Evolutionary conservation across 768 basidiomycete genomes (phyloP).

Genomic region (Chlorophyllum brunneum): DNA sequence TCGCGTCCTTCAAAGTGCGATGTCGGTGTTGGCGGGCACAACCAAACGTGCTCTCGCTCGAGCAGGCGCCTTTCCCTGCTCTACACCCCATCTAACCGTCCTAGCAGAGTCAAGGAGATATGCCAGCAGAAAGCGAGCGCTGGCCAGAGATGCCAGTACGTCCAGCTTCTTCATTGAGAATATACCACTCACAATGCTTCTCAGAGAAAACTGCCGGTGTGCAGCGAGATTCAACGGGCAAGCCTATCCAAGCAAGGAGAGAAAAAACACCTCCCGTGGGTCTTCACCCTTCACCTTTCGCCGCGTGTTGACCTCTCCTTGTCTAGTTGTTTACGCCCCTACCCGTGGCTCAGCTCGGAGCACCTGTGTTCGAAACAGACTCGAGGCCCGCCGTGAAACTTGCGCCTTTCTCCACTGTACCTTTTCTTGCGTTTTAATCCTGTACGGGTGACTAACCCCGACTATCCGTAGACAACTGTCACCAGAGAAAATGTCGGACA

Average conservation of each 20-base stretch:
- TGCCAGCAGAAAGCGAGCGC: constrained; percentile 1
- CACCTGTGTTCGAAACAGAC: neutral
- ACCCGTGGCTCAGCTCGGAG: constrained; percentile 6
- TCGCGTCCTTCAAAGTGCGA: neutral
- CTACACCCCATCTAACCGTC: neutral
- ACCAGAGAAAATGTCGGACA: constrained; percentile 36
- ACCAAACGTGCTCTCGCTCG: neutral
- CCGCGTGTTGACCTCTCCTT: neutral
- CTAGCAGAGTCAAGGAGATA: neutral
- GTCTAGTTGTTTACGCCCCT: constrained; percentile 13
- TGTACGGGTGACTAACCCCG: neutral
- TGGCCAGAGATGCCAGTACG: neutral
- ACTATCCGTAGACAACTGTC: constrained; percentile 16
- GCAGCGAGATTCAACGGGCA: constrained; percentile 6
- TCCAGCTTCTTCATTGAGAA: neutral
- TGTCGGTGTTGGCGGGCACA: constrained; percentile 1
- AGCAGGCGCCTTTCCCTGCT: neutral
- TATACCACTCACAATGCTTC: neutral
- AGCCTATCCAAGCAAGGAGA: neutral
- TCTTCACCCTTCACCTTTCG: neutral
- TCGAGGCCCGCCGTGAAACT: constrained; percentile 1
- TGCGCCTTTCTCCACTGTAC: constrained; percentile 9
- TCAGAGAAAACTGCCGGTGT: neutral
- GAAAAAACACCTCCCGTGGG: constrained; percentile 4
- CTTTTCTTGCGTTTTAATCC: neutral